Conservation (phyloP, 495 filamentous ascomycete species). For the Trichoderma orchidacearum region DNA sequence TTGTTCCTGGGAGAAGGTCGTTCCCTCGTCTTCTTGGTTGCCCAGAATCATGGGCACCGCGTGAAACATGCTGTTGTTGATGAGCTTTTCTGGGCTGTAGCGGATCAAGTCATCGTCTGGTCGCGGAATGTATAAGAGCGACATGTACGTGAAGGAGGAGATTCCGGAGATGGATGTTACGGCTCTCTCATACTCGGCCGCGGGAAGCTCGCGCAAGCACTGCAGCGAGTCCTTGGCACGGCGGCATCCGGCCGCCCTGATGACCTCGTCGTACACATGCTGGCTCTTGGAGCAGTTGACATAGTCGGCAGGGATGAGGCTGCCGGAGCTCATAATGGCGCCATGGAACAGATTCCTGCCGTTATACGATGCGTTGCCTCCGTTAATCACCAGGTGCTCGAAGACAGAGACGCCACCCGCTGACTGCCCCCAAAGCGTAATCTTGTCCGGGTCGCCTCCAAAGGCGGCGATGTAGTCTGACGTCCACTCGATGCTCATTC, state of each 20-base stretch:
- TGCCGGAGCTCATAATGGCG: conserved; percentile 45
- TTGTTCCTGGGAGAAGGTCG: conserved; percentile 23
- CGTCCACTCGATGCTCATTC: conserved; percentile 22
- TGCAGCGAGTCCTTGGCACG: conserved; percentile 32
- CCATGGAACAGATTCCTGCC: conserved; percentile 40
- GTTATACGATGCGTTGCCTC: conserved; percentile 42
- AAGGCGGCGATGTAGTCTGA: conserved; percentile 33
- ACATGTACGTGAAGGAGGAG: conserved; percentile 21
- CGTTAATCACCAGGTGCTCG: conserved; percentile 39
- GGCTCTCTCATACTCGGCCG: conserved; percentile 34
- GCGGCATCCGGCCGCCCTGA: conserved; percentile 5
- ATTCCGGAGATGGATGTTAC: conserved; percentile 37
- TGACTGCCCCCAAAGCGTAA: conserved; percentile 30
- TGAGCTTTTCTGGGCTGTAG: conserved; percentile 8
- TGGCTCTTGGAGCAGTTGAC: conserved; percentile 38
- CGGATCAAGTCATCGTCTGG: conserved; percentile 31
- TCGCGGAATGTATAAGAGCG: conserved; percentile 14
- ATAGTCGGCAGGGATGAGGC: conserved; percentile 34
- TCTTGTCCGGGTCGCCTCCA: conserved; percentile 23
- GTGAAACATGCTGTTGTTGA: conserved; percentile 17
- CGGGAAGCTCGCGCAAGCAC: conserved; percentile 35
- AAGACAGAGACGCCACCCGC: conserved; percentile 38
- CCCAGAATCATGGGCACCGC: conserved; percentile 22
- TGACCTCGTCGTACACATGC: conserved; percentile 35
- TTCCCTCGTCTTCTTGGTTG: conserved; percentile 26